Conservation (phyloP, 441 rosid species). For the Adansonia grandidieri region DNA sequence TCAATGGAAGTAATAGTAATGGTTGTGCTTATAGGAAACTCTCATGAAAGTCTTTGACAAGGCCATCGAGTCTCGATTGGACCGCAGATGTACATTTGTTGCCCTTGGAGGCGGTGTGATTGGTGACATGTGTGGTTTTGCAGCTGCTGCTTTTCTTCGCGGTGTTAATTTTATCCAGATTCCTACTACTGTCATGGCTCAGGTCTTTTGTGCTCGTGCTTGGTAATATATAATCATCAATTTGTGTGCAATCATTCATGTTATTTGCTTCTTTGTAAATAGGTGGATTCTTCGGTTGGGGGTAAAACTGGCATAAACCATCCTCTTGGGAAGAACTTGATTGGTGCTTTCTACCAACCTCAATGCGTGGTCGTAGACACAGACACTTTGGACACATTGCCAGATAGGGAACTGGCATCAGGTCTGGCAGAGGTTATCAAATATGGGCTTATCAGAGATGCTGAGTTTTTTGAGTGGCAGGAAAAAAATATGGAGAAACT, state of each 20-base stretch:
- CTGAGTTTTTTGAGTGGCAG: slow-evolving; percentile 95
- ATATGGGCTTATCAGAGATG: slow-evolving; percentile 91
- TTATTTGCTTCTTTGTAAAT: slow-evolving; percentile 11
- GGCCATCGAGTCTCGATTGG: slow-evolving; percentile 89
- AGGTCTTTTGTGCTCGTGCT: slow-evolving; percentile 48
- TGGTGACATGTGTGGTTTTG: slow-evolving; percentile 97
- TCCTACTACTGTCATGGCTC: slow-evolving; percentile 97
- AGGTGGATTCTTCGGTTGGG: slow-evolving; percentile 99
- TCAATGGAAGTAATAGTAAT: slow-evolving; percentile 19
- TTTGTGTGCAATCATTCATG: neutral
- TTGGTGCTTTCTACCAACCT: slow-evolving; percentile 99
- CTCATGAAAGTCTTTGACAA: slow-evolving; percentile 93
- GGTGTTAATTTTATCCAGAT: slow-evolving; percentile 98
- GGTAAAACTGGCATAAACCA: slow-evolving; percentile 98
- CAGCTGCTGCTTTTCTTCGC: slow-evolving; percentile 91
- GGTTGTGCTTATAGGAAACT: slow-evolving; percentile 55
- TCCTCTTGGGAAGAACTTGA: slow-evolving; percentile 89
- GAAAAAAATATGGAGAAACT: slow-evolving; percentile 79
- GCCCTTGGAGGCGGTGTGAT: slow-evolving; percentile 99
- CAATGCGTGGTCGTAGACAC: slow-evolving; percentile 92
- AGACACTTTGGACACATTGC: slow-evolving; percentile 83
- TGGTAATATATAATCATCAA: too few relatives aligned
- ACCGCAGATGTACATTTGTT: slow-evolving; percentile 80
- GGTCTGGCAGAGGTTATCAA: slow-evolving; percentile 93
- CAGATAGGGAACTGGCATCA: slow-evolving; percentile 90